Percentiles rank a stretch among this genome's conserved stretches.
Evolutionary conservation across 305 asterid species (phyloP).

Genomic region (Fraxinus velutina): DNA sequence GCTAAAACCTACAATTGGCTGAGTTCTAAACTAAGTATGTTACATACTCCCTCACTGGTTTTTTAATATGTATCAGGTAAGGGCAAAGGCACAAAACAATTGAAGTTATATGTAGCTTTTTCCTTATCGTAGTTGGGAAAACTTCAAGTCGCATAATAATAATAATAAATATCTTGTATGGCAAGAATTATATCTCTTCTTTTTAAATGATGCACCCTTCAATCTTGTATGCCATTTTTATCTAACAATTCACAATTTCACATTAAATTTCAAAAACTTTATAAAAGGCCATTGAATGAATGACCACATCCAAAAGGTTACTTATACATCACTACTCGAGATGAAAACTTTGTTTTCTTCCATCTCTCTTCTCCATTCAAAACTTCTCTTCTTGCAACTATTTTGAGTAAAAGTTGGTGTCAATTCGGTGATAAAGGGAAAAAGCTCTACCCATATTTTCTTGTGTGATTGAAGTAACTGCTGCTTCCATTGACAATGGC

Average conservation of each 20-base stretch:
- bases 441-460: neutral
- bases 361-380: neutral
- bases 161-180: neutral
- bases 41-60: neutral
- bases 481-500: neutral
- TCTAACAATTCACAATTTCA: neutral
- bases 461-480: neutral
- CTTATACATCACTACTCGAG: neutral
- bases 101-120: neutral
- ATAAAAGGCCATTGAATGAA: neutral
- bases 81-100: neutral
- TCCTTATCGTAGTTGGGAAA: neutral
- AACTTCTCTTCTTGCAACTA: neutral
- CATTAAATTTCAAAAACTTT: neutral
- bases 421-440: neutral
- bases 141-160: neutral
- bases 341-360: neutral
- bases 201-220: neutral
- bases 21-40: neutral
- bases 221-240: neutral
- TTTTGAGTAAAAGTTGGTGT: neutral
- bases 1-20: neutral
- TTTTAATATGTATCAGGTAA: neutral
- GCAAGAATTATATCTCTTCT: neutral
- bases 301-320: neutral